Evolutionary conservation across 768 basidiomycete species (phyloP).

Genomic region (Pholiota molesta): DNA sequence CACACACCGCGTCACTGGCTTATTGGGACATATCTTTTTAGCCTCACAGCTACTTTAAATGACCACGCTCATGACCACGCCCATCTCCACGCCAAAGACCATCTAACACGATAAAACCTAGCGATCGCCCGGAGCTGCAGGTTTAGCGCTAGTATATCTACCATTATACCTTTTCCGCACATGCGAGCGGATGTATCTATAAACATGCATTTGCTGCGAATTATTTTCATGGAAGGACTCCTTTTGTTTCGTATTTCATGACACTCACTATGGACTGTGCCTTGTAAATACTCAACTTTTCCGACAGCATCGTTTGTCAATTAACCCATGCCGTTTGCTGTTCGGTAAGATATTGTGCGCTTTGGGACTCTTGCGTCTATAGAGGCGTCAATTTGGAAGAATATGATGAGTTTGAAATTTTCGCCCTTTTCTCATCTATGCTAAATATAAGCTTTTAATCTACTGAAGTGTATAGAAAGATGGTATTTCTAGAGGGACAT

Average conservation of each 20-base stretch:
- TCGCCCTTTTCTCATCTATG: neutral
- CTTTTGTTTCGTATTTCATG: neutral
- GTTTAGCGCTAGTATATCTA: neutral
- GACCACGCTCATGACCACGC: neutral
- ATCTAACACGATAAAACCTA: neutral
- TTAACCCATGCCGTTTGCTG: neutral
- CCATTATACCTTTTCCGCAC: neutral
- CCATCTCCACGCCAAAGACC: neutral
- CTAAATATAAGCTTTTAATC: neutral
- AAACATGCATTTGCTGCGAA: neutral
- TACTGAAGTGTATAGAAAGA: neutral
- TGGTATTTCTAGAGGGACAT: neutral
- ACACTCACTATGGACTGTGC: neutral
- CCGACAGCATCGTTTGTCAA: neutral
- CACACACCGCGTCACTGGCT: neutral
- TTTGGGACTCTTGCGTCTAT: neutral
- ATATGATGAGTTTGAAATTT: neutral
- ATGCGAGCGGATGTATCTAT: neutral
- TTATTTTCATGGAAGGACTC: constrained; percentile 2
- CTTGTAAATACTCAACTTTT: neutral
- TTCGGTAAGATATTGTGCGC: neutral
- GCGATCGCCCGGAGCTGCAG: neutral
- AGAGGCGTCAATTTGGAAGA: neutral
- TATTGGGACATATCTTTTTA: neutral
- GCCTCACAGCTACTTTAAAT: neutral